phyloP scores from a whole-genome alignment of 169 alveolate species.

The Babesia ovis region DNA sequence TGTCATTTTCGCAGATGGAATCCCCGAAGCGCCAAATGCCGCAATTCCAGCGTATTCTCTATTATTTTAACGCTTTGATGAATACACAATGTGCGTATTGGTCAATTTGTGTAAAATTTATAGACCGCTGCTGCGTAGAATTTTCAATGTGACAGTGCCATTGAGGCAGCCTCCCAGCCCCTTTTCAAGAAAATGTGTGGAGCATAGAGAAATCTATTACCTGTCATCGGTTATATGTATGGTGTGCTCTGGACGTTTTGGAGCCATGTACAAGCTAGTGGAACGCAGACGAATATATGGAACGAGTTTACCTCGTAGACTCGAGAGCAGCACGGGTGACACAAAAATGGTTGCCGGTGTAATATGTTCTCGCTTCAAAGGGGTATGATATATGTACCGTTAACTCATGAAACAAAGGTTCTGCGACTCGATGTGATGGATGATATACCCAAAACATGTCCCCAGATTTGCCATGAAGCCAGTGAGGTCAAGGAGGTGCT shows the following conservation, averaged over 20 bases:
- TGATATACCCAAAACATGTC: constrained; percentile 62
- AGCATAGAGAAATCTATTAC: background rate
- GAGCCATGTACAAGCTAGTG: constrained; percentile 5
- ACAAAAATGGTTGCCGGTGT: constrained; percentile 20
- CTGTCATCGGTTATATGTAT: too few species aligned
- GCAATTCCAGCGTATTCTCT: background rate
- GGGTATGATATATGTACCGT: constrained; percentile 31
- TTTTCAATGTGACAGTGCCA: constrained; percentile 39
- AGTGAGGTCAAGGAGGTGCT: constrained; percentile 73
- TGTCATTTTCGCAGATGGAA: constrained; percentile 8
- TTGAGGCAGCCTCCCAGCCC: constrained; percentile 18
- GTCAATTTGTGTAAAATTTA: background rate
- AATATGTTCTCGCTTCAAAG: constrained; percentile 40
- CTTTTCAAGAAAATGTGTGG: background rate
- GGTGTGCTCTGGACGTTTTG: background rate
- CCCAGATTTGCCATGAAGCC: constrained; percentile 39
- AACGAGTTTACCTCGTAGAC: constrained; percentile 29
- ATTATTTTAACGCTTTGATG: background rate
- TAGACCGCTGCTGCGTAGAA: constrained; percentile 5
- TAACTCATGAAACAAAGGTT: constrained; percentile 42
- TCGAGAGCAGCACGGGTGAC: constrained; percentile 13
- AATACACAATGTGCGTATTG: background rate
- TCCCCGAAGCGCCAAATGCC: background rate
- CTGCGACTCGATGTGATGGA: constrained; percentile 64
- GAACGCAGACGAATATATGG: constrained; percentile 21